Evolutionary conservation across 2,329 filamentous ascomycete genomes (phyloP).

Genomic region (Pseudofabraea citricarpa): DNA sequence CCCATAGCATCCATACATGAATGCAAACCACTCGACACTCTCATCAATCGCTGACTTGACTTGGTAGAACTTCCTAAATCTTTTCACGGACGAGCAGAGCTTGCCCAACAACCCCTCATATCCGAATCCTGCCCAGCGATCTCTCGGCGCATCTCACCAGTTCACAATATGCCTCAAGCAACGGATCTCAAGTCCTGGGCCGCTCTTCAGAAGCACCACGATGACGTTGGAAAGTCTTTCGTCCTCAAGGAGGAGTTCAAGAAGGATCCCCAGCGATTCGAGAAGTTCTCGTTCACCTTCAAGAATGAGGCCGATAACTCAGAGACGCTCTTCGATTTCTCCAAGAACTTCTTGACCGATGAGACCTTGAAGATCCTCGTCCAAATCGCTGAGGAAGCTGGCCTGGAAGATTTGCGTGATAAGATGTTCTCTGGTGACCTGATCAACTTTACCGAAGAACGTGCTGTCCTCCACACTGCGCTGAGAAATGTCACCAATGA

Average conservation of each 20-base stretch:
- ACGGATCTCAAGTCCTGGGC: slow-evolving; percentile 84
- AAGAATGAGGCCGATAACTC: slow-evolving; percentile 69
- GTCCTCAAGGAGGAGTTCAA: slow-evolving; percentile 91
- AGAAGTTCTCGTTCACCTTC: slow-evolving; percentile 86
- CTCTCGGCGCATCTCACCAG: no score
- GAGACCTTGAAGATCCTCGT: slow-evolving; percentile 84
- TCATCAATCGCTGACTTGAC: no score
- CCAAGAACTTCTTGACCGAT: slow-evolving; percentile 96
- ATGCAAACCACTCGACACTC: no score
- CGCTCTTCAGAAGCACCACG: slow-evolving; percentile 86
- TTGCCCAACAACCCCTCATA: neutral
- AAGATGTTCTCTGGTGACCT: slow-evolving; percentile 96
- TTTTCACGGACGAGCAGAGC: neutral
- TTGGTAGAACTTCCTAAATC: no score
- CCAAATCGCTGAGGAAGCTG: slow-evolving; percentile 87
- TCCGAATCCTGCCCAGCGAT: no score
- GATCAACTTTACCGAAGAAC: slow-evolving; percentile 98
- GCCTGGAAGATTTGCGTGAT: slow-evolving; percentile 89
- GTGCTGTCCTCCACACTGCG: slow-evolving; percentile 92
- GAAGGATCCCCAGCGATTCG: slow-evolving; percentile 81
- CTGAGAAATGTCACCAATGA: slow-evolving; percentile 85
- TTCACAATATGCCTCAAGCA: slow-evolving; percentile 66
- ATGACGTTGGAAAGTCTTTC: slow-evolving; percentile 79
- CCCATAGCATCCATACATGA: no score
- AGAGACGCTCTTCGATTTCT: slow-evolving; percentile 96